Base-by-base conservation (phyloP, 768 basidiomycete species). In the Austroboletus festivus region DNA sequence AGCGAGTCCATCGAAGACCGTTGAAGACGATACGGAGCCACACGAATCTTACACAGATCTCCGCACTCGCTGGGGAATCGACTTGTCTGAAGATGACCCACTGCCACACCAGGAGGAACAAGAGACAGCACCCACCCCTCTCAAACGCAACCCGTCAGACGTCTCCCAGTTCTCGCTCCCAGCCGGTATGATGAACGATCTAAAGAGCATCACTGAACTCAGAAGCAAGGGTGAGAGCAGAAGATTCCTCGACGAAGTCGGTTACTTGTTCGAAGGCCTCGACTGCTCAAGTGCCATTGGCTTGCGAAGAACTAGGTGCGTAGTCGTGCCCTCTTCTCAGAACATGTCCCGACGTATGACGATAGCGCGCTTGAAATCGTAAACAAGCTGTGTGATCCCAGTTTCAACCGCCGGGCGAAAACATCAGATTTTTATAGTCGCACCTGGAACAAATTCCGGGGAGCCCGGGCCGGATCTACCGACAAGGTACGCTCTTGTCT, bases 211-310 rank as follows among this genome's bases (percentile, higher is more conserved):
- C 38, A 85, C 86, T 1, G 89, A 92, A 53, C 71, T 92, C 33
- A 70, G 89, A 47, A 86, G 79, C 59, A 88, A 87, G 62, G 90
- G 90, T 12, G 88, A 92, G 68, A 83, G 75, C 46, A 73, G 89
- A 52, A 72, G 87, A 15, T 92, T 92, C 60, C 64, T 90, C 37
- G 90, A 93, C 51, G 89, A 91, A 58, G 78, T 90, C 3, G 90
- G 90, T 0, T 93, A 91, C 67, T 67, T 92, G 5, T 86, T 91
- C 52, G 90, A 93, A 64, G 88, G 90, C 1, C 76, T 92, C 67
- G 79, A 81, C 22, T 56, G 65, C 10, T 71, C 71, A 15, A 76
- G 74, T 15, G 72, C 75, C 10, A 57, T 82, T 39, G 74, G 77
- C 2, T 72, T 91, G 21, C 75, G 82, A 42, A 75, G 87, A 54